Evolutionary conservation across 306 rosid species (phyloP).

Genomic region (Trichosanthes cucumerina): DNA sequence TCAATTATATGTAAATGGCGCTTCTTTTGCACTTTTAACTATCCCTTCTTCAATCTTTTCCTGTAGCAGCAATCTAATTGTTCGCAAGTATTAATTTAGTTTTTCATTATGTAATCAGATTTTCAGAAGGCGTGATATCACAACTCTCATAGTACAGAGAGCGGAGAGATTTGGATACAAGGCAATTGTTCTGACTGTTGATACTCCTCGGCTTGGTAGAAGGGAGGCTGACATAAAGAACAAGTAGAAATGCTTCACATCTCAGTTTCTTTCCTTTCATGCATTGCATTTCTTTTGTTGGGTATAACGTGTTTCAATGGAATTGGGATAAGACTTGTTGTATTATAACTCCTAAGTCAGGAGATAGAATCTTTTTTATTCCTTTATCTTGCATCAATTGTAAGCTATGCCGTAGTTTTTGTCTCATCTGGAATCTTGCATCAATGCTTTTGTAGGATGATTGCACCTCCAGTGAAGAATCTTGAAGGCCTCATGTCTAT

Average conservation of each 20-base stretch:
- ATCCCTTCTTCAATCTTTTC: neutral
- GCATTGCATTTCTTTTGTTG: neutral
- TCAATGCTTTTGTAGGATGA: slow-evolving; percentile 29
- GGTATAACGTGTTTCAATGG: neutral
- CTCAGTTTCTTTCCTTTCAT: neutral
- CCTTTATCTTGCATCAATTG: neutral
- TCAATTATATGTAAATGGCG: slow-evolving; percentile 43
- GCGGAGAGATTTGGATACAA: slow-evolving; percentile 53
- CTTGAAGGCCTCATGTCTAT: slow-evolving; percentile 44
- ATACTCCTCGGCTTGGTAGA: slow-evolving; percentile 47
- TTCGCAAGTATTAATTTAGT: neutral
- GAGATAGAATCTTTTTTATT: neutral
- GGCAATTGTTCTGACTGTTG: slow-evolving; percentile 53
- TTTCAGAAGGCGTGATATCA: slow-evolving; percentile 41
- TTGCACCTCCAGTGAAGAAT: slow-evolving; percentile 37
- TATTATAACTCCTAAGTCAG: neutral
- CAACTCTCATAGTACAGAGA: slow-evolving; percentile 35
- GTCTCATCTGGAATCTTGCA: neutral
- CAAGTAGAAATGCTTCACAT: slow-evolving; percentile 21
- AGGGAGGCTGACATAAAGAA: slow-evolving; percentile 66
- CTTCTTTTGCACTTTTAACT: neutral
- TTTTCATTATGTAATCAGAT: slow-evolving; percentile 21
- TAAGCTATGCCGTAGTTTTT: neutral
- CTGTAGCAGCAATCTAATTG: neutral
- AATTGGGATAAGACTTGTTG: neutral